A percentile compares a stretch with the other conserved stretches of the same genome.
Evolutionary conservation across 2,329 filamentous ascomycete genomes (phyloP).

Genomic region (Fusarium fracticaudum): DNA sequence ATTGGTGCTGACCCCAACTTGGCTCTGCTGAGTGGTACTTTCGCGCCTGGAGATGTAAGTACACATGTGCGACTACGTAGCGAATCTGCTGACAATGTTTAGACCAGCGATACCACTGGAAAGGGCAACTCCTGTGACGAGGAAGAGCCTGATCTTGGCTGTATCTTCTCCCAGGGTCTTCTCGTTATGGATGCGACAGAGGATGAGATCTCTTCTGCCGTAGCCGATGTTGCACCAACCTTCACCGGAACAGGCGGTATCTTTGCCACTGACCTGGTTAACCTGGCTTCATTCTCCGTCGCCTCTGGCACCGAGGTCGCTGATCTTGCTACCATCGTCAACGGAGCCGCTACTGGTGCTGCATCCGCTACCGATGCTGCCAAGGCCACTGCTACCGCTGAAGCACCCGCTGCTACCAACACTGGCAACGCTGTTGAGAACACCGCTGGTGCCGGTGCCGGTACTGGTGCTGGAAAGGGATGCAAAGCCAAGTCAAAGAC

Average conservation of each 20-base stretch:
- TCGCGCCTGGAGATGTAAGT: slow-evolving; percentile 21
- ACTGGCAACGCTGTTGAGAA: not conserved
- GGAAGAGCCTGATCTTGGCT: slow-evolving; percentile 3
- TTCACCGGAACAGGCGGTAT: slow-evolving; percentile 17
- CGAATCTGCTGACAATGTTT: not conserved
- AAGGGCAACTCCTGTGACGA: slow-evolving; percentile 12
- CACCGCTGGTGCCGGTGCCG: not conserved
- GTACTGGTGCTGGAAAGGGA: not conserved
- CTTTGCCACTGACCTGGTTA: not conserved
- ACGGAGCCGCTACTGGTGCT: not conserved
- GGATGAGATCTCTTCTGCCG: slow-evolving; percentile 10
- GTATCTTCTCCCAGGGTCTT: not conserved
- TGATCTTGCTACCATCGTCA: slow-evolving; percentile 8
- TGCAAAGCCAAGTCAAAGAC: not conserved
- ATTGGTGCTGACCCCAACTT: slow-evolving; percentile 16
- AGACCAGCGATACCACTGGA: slow-evolving; percentile 1
- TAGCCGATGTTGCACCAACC: not conserved
- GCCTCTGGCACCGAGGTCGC: not conserved
- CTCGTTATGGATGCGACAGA: slow-evolving; percentile 5
- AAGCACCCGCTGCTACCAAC: not conserved
- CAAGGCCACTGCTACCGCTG: not conserved
- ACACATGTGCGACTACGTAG: not conserved
- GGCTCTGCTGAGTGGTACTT: slow-evolving; percentile 12
- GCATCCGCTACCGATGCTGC: not conserved
- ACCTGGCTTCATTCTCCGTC: not conserved